A percentile compares a stretch with the other conserved stretches of the same genome.
These are phyloP conservation scores for Inonotus obliquus DNA, from an alignment of 1,284 basidiomycete genomes.

Conservation along the genomic window DNA sequence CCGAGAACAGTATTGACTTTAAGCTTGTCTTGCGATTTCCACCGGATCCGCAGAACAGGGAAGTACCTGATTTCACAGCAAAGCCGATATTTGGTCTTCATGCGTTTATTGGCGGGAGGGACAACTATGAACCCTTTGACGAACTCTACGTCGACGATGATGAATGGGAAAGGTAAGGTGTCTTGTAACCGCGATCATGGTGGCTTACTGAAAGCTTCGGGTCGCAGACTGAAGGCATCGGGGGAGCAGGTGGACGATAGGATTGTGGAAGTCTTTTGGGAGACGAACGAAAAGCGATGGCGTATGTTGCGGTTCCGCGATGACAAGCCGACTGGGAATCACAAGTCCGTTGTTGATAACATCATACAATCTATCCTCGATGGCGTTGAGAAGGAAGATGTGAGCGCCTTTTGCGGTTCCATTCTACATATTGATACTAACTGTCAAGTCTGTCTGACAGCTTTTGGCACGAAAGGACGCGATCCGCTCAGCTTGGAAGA, in stretches of 20 bases:
- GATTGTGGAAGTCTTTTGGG: constrained; percentile 94
- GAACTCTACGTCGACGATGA: constrained; percentile 82
- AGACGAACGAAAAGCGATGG: constrained; percentile 63
- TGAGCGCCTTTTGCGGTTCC: constrained; percentile 33
- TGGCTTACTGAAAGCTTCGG: not conserved
- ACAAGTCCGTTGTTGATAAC: constrained; percentile 74
- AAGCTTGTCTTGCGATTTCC: constrained; percentile 92
- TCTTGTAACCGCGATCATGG: not conserved
- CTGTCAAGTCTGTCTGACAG: constrained; percentile 31
- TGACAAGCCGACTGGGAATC: constrained; percentile 90
- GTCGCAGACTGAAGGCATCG: constrained; percentile 71
- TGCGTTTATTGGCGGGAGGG: constrained; percentile 70
- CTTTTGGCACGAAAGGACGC: constrained; percentile 54
- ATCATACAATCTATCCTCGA: constrained; percentile 87
- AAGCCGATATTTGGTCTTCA: constrained; percentile 88
- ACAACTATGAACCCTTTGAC: constrained; percentile 83
- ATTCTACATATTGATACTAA: not conserved
- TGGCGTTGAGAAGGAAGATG: constrained; percentile 82
- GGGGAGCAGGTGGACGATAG: constrained; percentile 91
- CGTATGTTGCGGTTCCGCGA: constrained; percentile 88
- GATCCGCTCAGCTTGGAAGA: constrained; percentile 70
- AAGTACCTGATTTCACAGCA: constrained; percentile 71
- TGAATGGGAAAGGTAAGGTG: constrained; percentile 86
- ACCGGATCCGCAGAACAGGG: constrained; percentile 46
- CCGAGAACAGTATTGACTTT: constrained; percentile 98